A percentile compares a stretch with the other conserved stretches of the same genome.
Conservation (phyloP, 306 rosid species). For the Mimosa pudica region DNA sequence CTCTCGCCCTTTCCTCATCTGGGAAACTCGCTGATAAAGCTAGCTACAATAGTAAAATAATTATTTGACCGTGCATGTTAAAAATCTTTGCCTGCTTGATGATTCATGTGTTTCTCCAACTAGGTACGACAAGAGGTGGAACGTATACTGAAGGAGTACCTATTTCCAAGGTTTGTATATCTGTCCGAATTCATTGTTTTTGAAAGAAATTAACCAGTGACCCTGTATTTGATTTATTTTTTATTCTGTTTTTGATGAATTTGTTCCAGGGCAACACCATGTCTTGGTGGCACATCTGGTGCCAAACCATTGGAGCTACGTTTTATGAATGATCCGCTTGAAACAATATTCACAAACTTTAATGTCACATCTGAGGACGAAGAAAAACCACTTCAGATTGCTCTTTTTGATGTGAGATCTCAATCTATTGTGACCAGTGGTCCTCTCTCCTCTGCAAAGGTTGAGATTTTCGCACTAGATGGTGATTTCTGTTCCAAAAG, state of each 20-base stretch:
- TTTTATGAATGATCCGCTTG: slow-evolving; percentile 42
- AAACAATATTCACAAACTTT: slow-evolving; percentile 44
- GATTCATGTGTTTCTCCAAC: slow-evolving; percentile 25
- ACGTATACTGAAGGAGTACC: slow-evolving; percentile 11
- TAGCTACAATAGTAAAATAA: not conserved
- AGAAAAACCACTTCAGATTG: slow-evolving; percentile 23
- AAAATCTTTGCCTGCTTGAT: slow-evolving; percentile 3
- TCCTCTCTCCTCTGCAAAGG: slow-evolving; percentile 43
- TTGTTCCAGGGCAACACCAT: slow-evolving; percentile 42
- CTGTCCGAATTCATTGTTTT: slow-evolving; percentile 15
- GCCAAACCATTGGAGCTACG: slow-evolving; percentile 48
- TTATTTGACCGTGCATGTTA: not conserved
- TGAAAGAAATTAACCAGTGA: not conserved
- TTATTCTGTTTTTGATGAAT: not conserved
- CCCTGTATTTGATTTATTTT: not conserved
- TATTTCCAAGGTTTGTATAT: slow-evolving; percentile 52
- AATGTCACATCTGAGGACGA: slow-evolving; percentile 37
- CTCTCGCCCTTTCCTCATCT: slow-evolving; percentile 4
- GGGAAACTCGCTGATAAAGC: not conserved
- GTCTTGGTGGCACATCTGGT: slow-evolving; percentile 45
- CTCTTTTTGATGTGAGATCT: slow-evolving; percentile 40
- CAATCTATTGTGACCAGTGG: slow-evolving; percentile 34
- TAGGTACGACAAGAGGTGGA: slow-evolving; percentile 66
- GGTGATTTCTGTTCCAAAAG: slow-evolving; percentile 45
- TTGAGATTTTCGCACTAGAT: slow-evolving; percentile 42